These are phyloP conservation scores for Suillus lakei DNA, from an alignment of 768 basidiomycete species.

Conservation along the genomic window DNA sequence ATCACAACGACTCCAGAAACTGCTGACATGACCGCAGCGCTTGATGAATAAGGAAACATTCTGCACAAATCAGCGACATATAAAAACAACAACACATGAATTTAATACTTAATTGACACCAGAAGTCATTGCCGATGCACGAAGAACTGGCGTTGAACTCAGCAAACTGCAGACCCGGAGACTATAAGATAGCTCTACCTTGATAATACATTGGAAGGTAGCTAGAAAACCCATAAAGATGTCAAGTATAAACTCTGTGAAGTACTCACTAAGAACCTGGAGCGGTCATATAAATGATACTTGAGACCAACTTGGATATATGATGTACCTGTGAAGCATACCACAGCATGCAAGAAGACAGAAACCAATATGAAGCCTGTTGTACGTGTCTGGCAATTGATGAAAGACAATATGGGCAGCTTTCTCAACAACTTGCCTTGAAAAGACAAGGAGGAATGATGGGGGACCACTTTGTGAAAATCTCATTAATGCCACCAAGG, in stretches of 20 bases:
- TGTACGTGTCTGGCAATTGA: slow-evolving; percentile 37
- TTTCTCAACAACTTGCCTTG: slow-evolving; percentile 24
- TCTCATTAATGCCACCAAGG: slow-evolving; percentile 37
- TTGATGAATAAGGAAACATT: slow-evolving; percentile 41
- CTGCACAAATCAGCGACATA: slow-evolving; percentile 21
- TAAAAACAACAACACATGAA: background rate
- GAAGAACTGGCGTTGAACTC: slow-evolving; percentile 28
- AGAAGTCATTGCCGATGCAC: slow-evolving; percentile 39
- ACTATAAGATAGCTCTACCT: background rate
- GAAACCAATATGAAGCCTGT: slow-evolving; percentile 36
- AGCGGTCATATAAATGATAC: background rate
- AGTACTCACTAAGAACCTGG: slow-evolving; percentile 31
- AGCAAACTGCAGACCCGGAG: slow-evolving; percentile 1
- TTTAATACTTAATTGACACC: slow-evolving; percentile 31
- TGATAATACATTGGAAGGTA: too few species aligned
- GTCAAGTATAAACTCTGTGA: background rate
- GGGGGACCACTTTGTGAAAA: slow-evolving; percentile 36
- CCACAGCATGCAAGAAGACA: slow-evolving; percentile 39
- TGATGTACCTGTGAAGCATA: slow-evolving; percentile 38
- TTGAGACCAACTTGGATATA: background rate
- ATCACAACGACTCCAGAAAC: slow-evolving; percentile 32
- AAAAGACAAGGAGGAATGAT: slow-evolving; percentile 46
- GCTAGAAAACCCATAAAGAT: slow-evolving; percentile 20
- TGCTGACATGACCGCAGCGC: slow-evolving; percentile 23
- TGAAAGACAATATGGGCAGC: background rate